These are phyloP conservation scores for Litsea cubeba DNA, from an alignment of 164 flowering plant genomes.

Conservation along the genomic window DNA sequence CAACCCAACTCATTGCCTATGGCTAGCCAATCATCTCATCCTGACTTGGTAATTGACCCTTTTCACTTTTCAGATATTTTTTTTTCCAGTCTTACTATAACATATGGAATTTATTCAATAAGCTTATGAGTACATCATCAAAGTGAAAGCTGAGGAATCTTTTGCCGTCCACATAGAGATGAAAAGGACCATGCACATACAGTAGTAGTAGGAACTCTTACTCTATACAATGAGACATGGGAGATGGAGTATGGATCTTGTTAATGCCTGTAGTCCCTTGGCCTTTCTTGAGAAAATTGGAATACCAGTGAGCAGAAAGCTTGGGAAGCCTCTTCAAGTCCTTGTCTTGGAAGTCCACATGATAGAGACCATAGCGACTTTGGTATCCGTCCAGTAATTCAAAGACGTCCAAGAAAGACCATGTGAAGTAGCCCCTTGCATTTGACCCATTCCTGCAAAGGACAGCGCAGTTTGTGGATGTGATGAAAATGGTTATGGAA, in stretches of 20 bases:
- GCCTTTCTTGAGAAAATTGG: slow-evolving; percentile 6
- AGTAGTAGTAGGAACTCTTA: not conserved
- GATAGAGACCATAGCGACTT: slow-evolving; percentile 8
- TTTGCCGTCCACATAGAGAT: too few species aligned
- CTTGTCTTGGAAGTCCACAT: slow-evolving; percentile 12
- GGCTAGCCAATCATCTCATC: too few species aligned
- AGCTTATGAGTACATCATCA: too few species aligned
- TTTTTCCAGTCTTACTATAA: too few species aligned
- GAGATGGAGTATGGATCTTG: not conserved
- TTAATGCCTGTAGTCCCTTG: not conserved
- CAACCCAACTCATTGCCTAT: too few species aligned
- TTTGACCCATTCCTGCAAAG: slow-evolving; percentile 14
- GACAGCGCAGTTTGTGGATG: not conserved
- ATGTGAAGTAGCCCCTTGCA: slow-evolving; percentile 11
- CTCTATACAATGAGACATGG: not conserved
- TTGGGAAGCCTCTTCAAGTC: slow-evolving; percentile 8
- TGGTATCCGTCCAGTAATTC: slow-evolving; percentile 3
- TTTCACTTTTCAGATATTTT: too few species aligned
- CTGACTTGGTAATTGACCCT: too few species aligned
- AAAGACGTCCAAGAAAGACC: slow-evolving; percentile 11
- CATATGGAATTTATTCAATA: too few species aligned
- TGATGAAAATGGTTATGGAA: not conserved
- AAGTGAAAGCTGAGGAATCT: too few species aligned
- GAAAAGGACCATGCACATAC: not conserved
- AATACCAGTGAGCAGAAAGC: slow-evolving; percentile 13